phyloP scores from a whole-genome alignment of 192 early-diverging fungal genomes.

The Backusella liffmaniae region DNA sequence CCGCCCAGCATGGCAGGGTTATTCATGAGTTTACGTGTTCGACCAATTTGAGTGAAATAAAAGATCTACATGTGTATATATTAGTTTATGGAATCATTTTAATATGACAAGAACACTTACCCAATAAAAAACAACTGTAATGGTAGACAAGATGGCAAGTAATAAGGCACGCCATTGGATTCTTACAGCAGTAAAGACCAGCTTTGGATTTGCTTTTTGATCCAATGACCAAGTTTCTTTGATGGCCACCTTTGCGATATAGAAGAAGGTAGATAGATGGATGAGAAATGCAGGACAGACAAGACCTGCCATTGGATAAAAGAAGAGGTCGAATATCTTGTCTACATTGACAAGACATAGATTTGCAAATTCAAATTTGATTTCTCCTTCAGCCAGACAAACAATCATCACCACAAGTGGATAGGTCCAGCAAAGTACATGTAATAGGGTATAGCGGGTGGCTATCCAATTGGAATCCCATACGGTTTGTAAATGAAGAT shows the following conservation, averaged over 20 bases:
- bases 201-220: slow-evolving; percentile 32
- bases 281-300: slow-evolving; percentile 47
- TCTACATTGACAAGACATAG: slow-evolving; percentile 46
- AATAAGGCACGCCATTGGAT: slow-evolving; percentile 56
- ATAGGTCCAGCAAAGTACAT: slow-evolving; percentile 49
- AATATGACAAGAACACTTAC: slow-evolving; percentile 3
- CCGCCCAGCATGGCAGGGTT: slow-evolving; percentile 10
- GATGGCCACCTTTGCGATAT: slow-evolving; percentile 41
- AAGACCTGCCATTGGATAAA: slow-evolving; percentile 51
- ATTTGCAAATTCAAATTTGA: slow-evolving; percentile 49
- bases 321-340: slow-evolving; percentile 41
- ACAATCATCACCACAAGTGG: slow-evolving; percentile 36
- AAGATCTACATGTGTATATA: slow-evolving; percentile 2
- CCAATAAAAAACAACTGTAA: slow-evolving; percentile 49
- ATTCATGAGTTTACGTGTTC: slow-evolving; percentile 14
- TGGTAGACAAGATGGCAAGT: slow-evolving; percentile 37
- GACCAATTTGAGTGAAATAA: slow-evolving; percentile 41
- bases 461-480: slow-evolving; percentile 50
- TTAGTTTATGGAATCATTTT: neutral
- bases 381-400: slow-evolving; percentile 32
- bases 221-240: slow-evolving; percentile 18
- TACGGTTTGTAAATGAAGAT: slow-evolving; percentile 51
- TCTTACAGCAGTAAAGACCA: slow-evolving; percentile 46
- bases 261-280: slow-evolving; percentile 49
- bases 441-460: slow-evolving; percentile 36